Base-by-base conservation (phyloP, 257 asterid species). In the Cordia subcordata region DNA sequence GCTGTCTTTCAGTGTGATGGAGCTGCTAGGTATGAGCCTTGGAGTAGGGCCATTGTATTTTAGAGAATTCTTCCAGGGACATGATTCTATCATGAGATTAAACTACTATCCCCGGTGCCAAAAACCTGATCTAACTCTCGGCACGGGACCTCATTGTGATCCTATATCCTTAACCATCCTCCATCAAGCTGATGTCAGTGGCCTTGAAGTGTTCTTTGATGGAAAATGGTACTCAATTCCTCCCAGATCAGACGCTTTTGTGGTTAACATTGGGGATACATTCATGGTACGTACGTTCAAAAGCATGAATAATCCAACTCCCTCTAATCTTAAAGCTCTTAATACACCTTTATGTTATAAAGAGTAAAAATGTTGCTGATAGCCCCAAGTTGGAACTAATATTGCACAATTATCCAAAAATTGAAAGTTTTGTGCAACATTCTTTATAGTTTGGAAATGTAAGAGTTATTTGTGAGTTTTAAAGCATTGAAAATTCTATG, bases 61-160 rank as follows among this genome's bases (percentile, higher is more conserved):
- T 53, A 75, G 82, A 68, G 90, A 88, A 14, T 85, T 81, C 53
- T 85, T 83, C 58, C 57, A 69, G 53, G 95, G 71, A 12, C 80
- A 88, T 53, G 95, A 88, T 11, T 88, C 94, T 0, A 81, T 85
- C 38, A 82, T 88, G 94, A 85, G 96, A 67, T 58, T 85, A 42
- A 88, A 85, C 67, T 83, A 85, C 40, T 88, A 88, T 53, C 96
- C 96, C 3, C 74, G 57, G 0, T 88, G 94, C 62, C 84, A 76
- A 72, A 65, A 78, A 51, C 88, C 96, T 8, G 83, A 78, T 40
- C 60, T 65, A 0, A 79, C 84, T 0, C 85, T 88, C 13, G 96
- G 96, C 21, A 88, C 96, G 0, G 94, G 96, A 17, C 96, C 96
- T 58, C 96, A 88, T 60, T 81, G 94, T 64, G 96, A 88, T 68